Base-by-base conservation (phyloP, 2,329 filamentous ascomycete genomes). In the Diaporthe citri region DNA sequence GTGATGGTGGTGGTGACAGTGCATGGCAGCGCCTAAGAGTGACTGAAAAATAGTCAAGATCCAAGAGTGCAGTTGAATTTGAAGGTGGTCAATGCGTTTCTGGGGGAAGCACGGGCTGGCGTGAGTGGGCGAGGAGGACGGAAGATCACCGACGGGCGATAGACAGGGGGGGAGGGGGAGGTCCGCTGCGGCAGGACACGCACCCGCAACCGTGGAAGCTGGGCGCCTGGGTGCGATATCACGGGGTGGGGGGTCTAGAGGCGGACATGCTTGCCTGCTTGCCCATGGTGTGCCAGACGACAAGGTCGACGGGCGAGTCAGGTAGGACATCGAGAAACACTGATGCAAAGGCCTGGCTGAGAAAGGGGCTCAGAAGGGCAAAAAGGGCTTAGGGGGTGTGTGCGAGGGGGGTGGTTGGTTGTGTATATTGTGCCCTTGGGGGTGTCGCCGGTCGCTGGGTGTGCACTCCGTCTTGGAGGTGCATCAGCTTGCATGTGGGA, bases 401-500 rank as follows among this genome's bases (percentile, higher is more conserved):
- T 34, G 46, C n/a, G 43, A 41, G n/a, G 43, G 46, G 41, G 41
- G 28, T 22, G 36, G 8, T 20, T 25, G 46, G 62, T 28, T 48
- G 22, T 36, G 41, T 28, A 36, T 56, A n/a, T 12, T 15, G 12
- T 13, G n/a, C 22, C 17, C n/a, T 9, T n/a, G 67, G 20, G 36
- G 51, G 43, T 46, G 67, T 52, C n/a, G 13, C 25, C 28, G n/a
- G 51, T 15, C 31, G 12, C 22, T 36, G 60, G 74, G 51, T 73
- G 60, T 73, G 70, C 43, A 69, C 70, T 72, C 70, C 70, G 52
- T 69, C 60, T 73, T 69, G 41, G 74, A 59, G 74, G 52, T 75
- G 74, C 74, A 52, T 72, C 60, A 52, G 73, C 56, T 59, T 74
- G 72, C 64, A 71, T 74, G 48, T 43, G 62, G 51, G 51, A 41